Evolutionary conservation across 331 rosid species (phyloP), one percentile per base, ranked within the genome.

Genomic region (Saraca asoca): DNA sequence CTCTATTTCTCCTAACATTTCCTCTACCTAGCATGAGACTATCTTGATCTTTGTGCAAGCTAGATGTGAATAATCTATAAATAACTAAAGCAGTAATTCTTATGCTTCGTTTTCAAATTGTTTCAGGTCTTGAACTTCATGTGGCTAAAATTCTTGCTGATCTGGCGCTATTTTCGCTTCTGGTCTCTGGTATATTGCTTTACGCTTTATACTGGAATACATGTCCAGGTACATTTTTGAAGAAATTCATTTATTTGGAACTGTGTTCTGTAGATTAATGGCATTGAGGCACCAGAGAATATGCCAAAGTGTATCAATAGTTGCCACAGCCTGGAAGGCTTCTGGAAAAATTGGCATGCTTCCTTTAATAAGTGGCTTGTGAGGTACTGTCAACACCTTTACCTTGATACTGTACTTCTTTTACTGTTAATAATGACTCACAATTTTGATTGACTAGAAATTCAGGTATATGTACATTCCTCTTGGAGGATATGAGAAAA

Each of bases 311-410:
- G 98, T 73, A 80, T 89, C 64, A 93, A 93, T 84, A 93, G 85
- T 72, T 85, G 98, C 87, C 78, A 81, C 76, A 85, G 75, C 76
- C 68, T 93, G 83, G 96, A 93, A 83, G 83, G 82, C 62, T 93
- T 89, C 71, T 93, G 98, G 98, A 93, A 93, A 81, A 87, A 77
- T 75, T 93, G 98, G 98, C 98, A 93, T 85, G 96, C 96, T 76
- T 93, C 98, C 75, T 93, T 73, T 75, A 93, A 93, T 83, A 93
- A 90, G 85, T 93, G 96, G 98, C 95, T 93, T 70, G 98, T 93
- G 82, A 89, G 98, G 98, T 90, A 73, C 68, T 62, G 55, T 74
- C 6, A 62, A 62, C 56, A 71, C 31, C 69, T 66, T 57, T 18
- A 52, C 69, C 58, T 31, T 54, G 43, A 18, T 51, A 58, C 42